A percentile compares a stretch with the other conserved stretches of the same genome.
These are phyloP conservation scores for Naganishia sp. DNA, from an alignment of 1,284 basidiomycete genomes.

Conservation along the genomic window DNA sequence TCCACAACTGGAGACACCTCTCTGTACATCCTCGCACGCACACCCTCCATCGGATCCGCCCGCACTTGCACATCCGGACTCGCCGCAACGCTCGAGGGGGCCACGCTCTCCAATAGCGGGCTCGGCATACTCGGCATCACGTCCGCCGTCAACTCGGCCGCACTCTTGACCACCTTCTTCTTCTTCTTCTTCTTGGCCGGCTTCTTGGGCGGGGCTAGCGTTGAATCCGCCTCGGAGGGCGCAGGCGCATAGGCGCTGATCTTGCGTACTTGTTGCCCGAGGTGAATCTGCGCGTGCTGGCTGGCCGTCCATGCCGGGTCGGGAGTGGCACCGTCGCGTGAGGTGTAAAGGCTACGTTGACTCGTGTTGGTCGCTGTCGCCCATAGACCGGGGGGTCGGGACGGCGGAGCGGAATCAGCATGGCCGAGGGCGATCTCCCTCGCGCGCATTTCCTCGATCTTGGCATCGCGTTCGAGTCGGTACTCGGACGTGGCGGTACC, in stretches of 20 bases:
- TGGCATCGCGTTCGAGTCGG: slow-evolving; percentile 21
- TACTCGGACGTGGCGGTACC: slow-evolving; percentile 12
- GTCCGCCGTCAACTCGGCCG: background rate
- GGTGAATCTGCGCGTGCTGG: slow-evolving; percentile 17
- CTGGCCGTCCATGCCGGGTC: slow-evolving; percentile 6
- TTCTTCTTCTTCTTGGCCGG: slow-evolving; percentile 24
- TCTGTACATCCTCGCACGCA: background rate
- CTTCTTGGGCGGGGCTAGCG: slow-evolving; percentile 9
- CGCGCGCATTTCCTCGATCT: slow-evolving; percentile 15
- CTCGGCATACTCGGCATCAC: slow-evolving; percentile 8
- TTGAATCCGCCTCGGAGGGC: background rate
- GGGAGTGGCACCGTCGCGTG: slow-evolving; percentile 8
- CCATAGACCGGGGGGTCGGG: background rate
- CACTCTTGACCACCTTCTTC: slow-evolving; percentile 27
- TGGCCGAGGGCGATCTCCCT: background rate
- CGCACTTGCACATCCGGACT: slow-evolving; percentile 14
- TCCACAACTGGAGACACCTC: slow-evolving; percentile 19
- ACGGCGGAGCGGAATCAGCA: background rate
- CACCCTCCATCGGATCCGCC: slow-evolving; percentile 17
- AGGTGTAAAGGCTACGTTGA: slow-evolving; percentile 4
- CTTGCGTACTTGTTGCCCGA: slow-evolving; percentile 22
- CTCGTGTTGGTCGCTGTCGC: background rate
- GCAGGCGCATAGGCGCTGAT: slow-evolving; percentile 12
- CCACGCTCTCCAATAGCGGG: background rate
- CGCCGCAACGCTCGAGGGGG: background rate